These are phyloP conservation scores for Cyanidioschyzon merolae DNA, from an alignment of 23 red algal species.

Conservation along the genomic window DNA sequence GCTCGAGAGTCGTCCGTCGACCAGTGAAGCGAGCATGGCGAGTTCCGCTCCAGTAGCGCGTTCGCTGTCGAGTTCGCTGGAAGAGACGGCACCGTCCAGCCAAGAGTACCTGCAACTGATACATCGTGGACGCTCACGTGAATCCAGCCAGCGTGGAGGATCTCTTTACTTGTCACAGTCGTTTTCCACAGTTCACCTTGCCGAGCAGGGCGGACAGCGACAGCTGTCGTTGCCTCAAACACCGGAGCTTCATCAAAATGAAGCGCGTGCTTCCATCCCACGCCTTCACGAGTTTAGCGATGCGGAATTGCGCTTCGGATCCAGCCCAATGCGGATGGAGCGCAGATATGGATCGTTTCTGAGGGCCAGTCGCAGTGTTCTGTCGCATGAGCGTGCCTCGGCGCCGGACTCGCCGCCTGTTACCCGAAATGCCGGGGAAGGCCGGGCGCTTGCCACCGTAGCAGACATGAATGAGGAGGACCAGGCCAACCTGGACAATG, in stretches of 20 bases:
- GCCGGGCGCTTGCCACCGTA: too few relatives aligned
- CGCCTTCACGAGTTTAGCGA: too few relatives aligned
- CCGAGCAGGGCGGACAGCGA: not conserved
- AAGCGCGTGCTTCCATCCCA: not conserved
- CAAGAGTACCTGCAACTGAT: not conserved
- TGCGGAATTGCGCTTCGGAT: too few relatives aligned
- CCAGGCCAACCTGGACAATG: too few relatives aligned
- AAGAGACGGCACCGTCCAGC: constrained; percentile 22
- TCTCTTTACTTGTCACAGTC: not conserved
- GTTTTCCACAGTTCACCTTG: not conserved
- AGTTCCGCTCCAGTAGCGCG: not conserved
- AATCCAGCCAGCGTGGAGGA: not conserved
- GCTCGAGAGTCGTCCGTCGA: constrained; percentile 4
- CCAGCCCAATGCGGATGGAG: too few relatives aligned
- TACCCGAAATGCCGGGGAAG: too few relatives aligned
- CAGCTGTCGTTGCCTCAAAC: not conserved
- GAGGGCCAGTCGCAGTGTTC: too few relatives aligned
- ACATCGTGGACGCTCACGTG: not conserved
- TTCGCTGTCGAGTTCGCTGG: not conserved
- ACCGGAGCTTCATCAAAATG: not conserved
- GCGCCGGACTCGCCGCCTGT: too few relatives aligned
- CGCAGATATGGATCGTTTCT: too few relatives aligned
- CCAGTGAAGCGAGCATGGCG: not conserved
- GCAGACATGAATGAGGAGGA: too few relatives aligned
- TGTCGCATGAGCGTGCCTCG: too few relatives aligned